Conservation (phyloP, 2,329 filamentous ascomycete species). For the Penicillium hordei region DNA sequence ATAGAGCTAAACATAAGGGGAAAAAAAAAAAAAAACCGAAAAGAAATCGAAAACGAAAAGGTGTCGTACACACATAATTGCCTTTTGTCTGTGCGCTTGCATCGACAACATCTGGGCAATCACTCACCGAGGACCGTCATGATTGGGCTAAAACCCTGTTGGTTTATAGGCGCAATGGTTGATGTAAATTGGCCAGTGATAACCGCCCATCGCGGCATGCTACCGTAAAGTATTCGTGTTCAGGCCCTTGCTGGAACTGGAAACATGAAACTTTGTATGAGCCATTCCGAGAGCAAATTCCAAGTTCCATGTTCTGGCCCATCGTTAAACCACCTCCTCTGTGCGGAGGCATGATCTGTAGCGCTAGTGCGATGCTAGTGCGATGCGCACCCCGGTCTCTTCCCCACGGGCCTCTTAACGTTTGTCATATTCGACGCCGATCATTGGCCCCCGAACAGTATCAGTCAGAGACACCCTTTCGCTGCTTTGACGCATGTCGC, state of each 20-base stretch:
- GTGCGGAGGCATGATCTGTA: not conserved
- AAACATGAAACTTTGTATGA: not conserved
- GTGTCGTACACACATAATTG: slow-evolving; percentile 5
- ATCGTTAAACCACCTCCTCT: not conserved
- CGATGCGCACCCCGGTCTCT: not conserved
- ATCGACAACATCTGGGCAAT: not conserved
- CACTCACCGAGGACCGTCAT: not conserved
- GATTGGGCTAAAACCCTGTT: slow-evolving; percentile 16
- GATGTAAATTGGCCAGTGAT: slow-evolving; percentile 10
- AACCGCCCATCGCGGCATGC: slow-evolving; percentile 17
- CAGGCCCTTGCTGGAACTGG: not conserved
- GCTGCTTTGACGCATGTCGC: not conserved
- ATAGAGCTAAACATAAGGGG: not conserved
- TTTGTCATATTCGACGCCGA: not conserved
- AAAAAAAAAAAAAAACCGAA: too few species aligned
- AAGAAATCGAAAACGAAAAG: not conserved
- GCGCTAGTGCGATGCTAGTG: not conserved
- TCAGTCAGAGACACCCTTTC: not conserved
- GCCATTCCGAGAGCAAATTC: too few species aligned
- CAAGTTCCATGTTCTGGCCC: not conserved
- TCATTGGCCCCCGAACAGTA: not conserved
- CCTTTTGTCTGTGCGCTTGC: slow-evolving; percentile 17
- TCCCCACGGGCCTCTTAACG: not conserved
- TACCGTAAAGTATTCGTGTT: slow-evolving; percentile 6
- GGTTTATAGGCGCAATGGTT: not conserved